phyloP scores from a whole-genome alignment of 2,329 filamentous ascomycete genomes.

The Cordyceps militaris region DNA sequence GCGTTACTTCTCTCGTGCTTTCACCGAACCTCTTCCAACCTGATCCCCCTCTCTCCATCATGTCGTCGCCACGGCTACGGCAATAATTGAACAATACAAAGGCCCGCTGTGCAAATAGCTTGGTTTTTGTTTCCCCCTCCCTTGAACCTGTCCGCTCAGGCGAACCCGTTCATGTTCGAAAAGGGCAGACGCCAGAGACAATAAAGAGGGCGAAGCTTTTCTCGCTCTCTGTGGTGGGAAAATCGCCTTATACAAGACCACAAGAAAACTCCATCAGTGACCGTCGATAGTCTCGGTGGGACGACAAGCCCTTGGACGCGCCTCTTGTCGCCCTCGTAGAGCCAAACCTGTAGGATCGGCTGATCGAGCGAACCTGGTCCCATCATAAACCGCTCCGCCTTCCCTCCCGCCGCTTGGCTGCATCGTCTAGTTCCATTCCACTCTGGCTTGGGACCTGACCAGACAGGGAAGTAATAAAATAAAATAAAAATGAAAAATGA shows the following conservation, averaged over 20 bases:
- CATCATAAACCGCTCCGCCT: constrained; percentile 14
- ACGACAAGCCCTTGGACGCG: constrained; percentile 3
- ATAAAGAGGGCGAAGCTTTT: too few relatives aligned
- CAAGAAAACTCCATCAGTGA: constrained; percentile 19
- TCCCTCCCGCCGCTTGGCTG: constrained; percentile 19
- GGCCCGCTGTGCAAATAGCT: too few relatives aligned
- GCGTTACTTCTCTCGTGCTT: too few relatives aligned
- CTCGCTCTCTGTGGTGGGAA: too few relatives aligned
- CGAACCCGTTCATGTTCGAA: too few relatives aligned
- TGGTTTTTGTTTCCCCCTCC: too few relatives aligned
- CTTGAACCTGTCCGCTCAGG: too few relatives aligned
- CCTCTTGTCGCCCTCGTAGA: neutral
- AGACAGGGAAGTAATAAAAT: neutral
- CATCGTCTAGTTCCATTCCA: constrained; percentile 26
- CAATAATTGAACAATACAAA: too few relatives aligned
- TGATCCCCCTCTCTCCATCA: too few relatives aligned
- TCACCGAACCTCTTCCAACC: too few relatives aligned
- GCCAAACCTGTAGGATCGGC: neutral
- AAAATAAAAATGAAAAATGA: neutral
- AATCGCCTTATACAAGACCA: neutral
- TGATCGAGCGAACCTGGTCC: neutral
- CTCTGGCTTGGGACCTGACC: constrained; percentile 18
- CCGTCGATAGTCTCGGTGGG: constrained; percentile 18
- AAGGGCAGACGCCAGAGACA: too few relatives aligned
- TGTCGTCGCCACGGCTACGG: too few relatives aligned